A percentile compares a stretch with the other conserved stretches of the same genome.
phyloP scores from a whole-genome alignment of 805 yeast genomes.

The Candida germanica region DNA sequence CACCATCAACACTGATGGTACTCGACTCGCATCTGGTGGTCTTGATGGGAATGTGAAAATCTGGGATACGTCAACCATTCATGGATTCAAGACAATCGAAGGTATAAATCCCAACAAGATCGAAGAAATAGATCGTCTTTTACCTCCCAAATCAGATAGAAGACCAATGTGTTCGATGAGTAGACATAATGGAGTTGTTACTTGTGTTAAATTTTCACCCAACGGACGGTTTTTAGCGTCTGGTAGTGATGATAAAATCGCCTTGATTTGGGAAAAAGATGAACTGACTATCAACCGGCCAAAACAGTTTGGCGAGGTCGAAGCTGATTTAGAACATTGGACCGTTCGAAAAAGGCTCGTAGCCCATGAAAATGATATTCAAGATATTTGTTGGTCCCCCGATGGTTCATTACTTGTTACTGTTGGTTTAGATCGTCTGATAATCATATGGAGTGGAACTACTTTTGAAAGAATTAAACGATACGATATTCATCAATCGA shows the following conservation, averaged over 20 bases:
- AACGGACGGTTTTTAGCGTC: conserved; percentile 88
- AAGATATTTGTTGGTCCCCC: conserved; percentile 97
- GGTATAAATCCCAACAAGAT: conserved; percentile 7
- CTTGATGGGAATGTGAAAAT: conserved; percentile 84
- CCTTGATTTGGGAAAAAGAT: conserved; percentile 90
- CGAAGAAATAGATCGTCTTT: conserved; percentile 8
- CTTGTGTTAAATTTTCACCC: conserved; percentile 89
- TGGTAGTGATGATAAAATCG: conserved; percentile 92
- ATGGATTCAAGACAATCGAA: conserved; percentile 33
- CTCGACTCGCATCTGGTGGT: conserved; percentile 90
- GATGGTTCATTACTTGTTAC: conserved; percentile 87
- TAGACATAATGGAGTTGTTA: conserved; percentile 95
- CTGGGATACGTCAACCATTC: conserved; percentile 69
- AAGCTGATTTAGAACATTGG: conserved; percentile 84
- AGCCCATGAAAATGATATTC: conserved; percentile 97
- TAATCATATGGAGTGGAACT: conserved; percentile 89
- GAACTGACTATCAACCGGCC: conserved; percentile 56
- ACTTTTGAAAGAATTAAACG: conserved; percentile 88
- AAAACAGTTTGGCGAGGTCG: conserved; percentile 65
- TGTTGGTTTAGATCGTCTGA: conserved; percentile 90
- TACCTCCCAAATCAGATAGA: conserved; percentile 23
- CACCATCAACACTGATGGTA: conserved; percentile 76
- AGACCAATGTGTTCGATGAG: conserved; percentile 84
- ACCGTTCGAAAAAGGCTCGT: conserved; percentile 86
- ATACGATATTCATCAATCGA: conserved; percentile 90